Evolutionary conservation across 495 filamentous ascomycete genomes (phyloP).

Genomic region (Aspergillus panamensis): DNA sequence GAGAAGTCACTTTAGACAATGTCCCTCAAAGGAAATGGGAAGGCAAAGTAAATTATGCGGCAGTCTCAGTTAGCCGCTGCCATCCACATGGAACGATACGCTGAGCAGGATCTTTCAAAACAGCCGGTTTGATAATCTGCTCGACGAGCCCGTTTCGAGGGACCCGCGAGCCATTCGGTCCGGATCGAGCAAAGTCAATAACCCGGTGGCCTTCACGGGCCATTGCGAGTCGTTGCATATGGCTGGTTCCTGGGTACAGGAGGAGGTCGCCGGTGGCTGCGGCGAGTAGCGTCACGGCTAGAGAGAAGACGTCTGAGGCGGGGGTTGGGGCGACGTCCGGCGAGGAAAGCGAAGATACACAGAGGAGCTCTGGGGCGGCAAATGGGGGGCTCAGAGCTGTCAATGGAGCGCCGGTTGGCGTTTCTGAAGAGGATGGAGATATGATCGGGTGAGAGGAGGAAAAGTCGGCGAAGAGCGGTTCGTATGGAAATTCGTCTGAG

Average conservation of each 20-base stretch:
- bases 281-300: slow-evolving; percentile 54
- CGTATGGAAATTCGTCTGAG: slow-evolving; percentile 29
- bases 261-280: slow-evolving; percentile 51
- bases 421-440: slow-evolving; percentile 13
- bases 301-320: slow-evolving; percentile 51
- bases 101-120: slow-evolving; percentile 41
- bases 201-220: slow-evolving; percentile 47
- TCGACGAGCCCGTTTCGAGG: slow-evolving; percentile 46
- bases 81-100: slow-evolving; percentile 38
- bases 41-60: slow-evolving; percentile 12
- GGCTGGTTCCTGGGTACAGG: slow-evolving; percentile 48
- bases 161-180: slow-evolving; percentile 38
- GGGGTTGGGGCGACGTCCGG: slow-evolving; percentile 30
- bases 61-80: slow-evolving; percentile 19
- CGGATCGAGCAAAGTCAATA: slow-evolving; percentile 43
- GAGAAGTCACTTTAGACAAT: background rate
- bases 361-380: slow-evolving; percentile 54
- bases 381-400: slow-evolving; percentile 56
- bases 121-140: slow-evolving; percentile 36
- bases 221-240: slow-evolving; percentile 44
- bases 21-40: background rate
- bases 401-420: slow-evolving; percentile 28
- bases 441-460: slow-evolving; percentile 49
- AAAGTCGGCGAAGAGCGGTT: slow-evolving; percentile 56
- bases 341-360: slow-evolving; percentile 32